Conservation (phyloP, 2,329 filamentous ascomycete genomes). For the Botrytis medusae region DNA sequence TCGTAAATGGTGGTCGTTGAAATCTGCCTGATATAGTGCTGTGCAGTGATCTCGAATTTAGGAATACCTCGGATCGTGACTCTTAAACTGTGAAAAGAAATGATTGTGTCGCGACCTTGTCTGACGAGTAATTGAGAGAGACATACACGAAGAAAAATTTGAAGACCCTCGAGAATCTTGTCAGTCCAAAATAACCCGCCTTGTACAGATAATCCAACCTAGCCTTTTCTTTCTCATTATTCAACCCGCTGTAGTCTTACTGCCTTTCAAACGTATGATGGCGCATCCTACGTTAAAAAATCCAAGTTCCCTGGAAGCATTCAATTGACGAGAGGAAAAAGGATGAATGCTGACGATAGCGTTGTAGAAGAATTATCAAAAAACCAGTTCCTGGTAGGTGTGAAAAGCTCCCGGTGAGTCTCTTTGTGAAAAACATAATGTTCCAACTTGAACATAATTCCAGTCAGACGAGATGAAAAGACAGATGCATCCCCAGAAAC, state of each 20-base stretch:
- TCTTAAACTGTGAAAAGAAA: neutral
- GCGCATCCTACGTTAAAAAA: neutral
- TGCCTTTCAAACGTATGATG: neutral
- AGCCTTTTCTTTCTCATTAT: neutral
- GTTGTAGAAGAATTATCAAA: neutral
- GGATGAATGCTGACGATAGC: neutral
- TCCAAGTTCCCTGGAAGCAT: too few species aligned
- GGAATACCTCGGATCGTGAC: neutral
- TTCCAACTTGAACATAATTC: neutral
- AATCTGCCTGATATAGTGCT: neutral
- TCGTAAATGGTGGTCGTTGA: neutral
- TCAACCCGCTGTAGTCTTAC: neutral
- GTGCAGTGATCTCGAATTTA: neutral
- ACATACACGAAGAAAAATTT: neutral
- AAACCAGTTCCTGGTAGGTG: neutral
- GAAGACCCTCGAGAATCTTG: neutral
- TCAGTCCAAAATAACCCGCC: neutral
- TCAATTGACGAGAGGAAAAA: too few species aligned
- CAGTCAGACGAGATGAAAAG: neutral
- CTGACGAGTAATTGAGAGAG: neutral
- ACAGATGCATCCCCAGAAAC: neutral
- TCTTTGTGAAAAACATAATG: neutral
- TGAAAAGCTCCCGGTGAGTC: neutral
- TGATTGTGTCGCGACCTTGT: neutral
- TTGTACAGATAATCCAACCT: neutral